Percentiles rank a stretch among this genome's conserved stretches.
Conservation (phyloP, 116 monocot species). For the Phalaenopsis hybrid region DNA sequence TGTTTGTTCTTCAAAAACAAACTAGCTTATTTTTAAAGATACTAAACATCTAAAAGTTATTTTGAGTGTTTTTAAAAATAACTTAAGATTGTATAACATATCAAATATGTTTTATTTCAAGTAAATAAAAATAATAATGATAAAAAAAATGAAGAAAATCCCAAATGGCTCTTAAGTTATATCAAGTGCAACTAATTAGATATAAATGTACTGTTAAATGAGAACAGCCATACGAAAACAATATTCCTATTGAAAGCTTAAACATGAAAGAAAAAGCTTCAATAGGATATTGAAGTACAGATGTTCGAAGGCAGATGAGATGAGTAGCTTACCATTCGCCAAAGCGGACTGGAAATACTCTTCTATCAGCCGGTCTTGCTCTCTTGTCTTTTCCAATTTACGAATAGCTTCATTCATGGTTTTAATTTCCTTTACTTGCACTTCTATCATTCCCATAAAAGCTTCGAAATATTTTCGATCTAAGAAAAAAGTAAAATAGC, state of each 20-base stretch:
- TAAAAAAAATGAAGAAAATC: too few relatives aligned
- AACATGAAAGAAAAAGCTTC: not conserved
- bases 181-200: too few relatives aligned
- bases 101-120: too few relatives aligned
- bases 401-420: slow-evolving; percentile 64
- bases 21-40: too few relatives aligned
- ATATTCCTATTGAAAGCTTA: not conserved
- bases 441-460: slow-evolving; percentile 59
- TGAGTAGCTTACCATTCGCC: slow-evolving; percentile 42
- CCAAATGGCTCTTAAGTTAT: too few relatives aligned
- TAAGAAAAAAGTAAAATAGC: slow-evolving; percentile 15
- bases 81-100: too few relatives aligned
- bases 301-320: not conserved
- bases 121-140: too few relatives aligned
- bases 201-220: too few relatives aligned
- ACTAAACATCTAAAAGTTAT: too few relatives aligned
- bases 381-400: slow-evolving; percentile 41
- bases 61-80: too few relatives aligned
- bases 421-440: slow-evolving; percentile 85
- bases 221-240: not conserved
- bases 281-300: not conserved
- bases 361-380: slow-evolving; percentile 34
- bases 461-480: slow-evolving; percentile 62
- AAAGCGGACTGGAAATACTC: slow-evolving; percentile 20
- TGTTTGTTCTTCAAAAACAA: too few relatives aligned